Base-by-base conservation (phyloP, 1,284 basidiomycete species). In the Sanghuangporus baumii region DNA sequence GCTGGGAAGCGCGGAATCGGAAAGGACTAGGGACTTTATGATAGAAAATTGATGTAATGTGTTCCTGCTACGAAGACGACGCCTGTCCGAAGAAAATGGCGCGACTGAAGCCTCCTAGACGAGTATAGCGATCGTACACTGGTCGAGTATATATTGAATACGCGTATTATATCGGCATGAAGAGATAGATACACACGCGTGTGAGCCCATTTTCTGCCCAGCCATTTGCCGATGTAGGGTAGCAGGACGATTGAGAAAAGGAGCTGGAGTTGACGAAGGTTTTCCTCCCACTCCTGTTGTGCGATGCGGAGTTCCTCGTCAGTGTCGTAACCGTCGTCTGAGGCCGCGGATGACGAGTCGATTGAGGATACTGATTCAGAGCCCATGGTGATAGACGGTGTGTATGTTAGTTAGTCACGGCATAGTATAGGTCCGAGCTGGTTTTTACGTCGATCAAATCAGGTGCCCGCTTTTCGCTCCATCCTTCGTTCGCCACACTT, bases 221-320 rank as follows among this genome's bases (percentile, higher is more conserved):
- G 74, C 85, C 88, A 96, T 73, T 93, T 95, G 54, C 94, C 94
- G 64, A 94, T 74, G 76, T 88, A 90, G 2, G 94, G 94, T 62
- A 96, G 78, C 57, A 96, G 77, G 48, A 96, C 86, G 64, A 94
- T 79, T 48, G 89, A 84, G 61, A 93, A 74, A 34, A 96, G 82
- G 69, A 92, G 83, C 71, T 92, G 86, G 54, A 97, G 81, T 73
- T 97, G 93, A 66, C 85, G 77, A 59, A 96, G 70, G 70, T 88
- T 91, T 74, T 96, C 94, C 70, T 94, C 89, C 94, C 94, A 96
- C 77, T 97, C 94, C 70, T 89, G 82, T 74, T 94, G 90, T 7
- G 91, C 91, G 63, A 92, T 77, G 16, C 83, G 84, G 65, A 84
- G 83, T 66, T 89, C 87, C 66, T 87, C 88, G 66, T 92, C 89